Evolutionary conservation across 306 rosid genomes (phyloP), one percentile per base, ranked within the genome.

Genomic region (Castanea sativa): DNA sequence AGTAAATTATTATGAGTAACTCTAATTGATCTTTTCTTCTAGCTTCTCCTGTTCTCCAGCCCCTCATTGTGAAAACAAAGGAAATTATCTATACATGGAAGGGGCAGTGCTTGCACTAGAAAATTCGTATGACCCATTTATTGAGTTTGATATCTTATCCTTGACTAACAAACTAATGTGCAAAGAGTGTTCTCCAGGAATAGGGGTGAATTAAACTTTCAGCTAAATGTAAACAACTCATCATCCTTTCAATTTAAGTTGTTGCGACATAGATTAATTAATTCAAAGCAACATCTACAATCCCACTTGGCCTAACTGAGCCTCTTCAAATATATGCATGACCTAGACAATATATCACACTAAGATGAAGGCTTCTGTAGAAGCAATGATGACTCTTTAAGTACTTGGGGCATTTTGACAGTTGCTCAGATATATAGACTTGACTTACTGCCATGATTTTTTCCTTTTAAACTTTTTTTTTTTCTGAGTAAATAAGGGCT

Each of bases 1-100:
- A 20, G 29, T 74, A 74, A 13, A 55, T 67, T 49, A 65, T 58
- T 58, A 64, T 19, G 76, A 63, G 55, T n/a, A 73, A 65, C 45
- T 72, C 81, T 68, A 32, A 68, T 23, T 67, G 71, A 63, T 63
- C 43, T 63, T n/a, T 41, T 63, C 41, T 29, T 14, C 5, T 27
- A 63, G 25, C 60, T 29, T 63, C 4, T 14, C 69, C 33, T 27
- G 69, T 61, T 27, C 5, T 61, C 33, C 19, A 61, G 6, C 69
- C 33, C 38, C 38, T 25, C 35, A 13, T 33, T 10, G 19, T 30
- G 71, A 61, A 8, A 65, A 19, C 49, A 30, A 56, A 74, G n/a
- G 53, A 53, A 15, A 14, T 25, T 27, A 63, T 29, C 41, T 19
- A 15, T 6, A 8, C 41, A 20, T 29, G 15, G 60, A 49, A 49